Conservation (phyloP, 164 flowering plant species). For the Kalanchoe fedtschenkoi region DNA sequence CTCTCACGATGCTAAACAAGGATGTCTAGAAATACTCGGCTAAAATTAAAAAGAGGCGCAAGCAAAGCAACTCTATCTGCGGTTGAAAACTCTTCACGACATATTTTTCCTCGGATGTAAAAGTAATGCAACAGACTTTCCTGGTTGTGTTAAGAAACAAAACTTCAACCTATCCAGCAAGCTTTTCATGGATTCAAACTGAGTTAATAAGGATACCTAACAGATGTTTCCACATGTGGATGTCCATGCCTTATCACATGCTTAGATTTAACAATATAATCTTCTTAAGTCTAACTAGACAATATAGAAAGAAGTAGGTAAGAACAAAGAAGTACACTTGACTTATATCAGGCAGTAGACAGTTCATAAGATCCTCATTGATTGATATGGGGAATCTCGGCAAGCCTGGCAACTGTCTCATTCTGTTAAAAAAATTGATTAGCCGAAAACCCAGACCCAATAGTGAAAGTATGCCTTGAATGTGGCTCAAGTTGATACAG, state of each 20-base stretch:
- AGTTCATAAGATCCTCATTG: conserved; percentile 62
- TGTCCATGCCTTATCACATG: too few relatives aligned
- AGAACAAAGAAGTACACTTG: conserved; percentile 32
- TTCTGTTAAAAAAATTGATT: conserved; percentile 32
- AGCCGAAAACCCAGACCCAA: background rate
- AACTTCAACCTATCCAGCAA: too few relatives aligned
- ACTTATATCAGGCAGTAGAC: conserved; percentile 37
- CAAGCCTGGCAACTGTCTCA: conserved; percentile 76
- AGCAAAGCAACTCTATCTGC: too few relatives aligned
- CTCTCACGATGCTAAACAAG: background rate
- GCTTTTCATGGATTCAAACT: too few relatives aligned
- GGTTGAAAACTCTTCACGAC: too few relatives aligned
- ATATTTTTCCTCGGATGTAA: too few relatives aligned
- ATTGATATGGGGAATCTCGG: conserved; percentile 65
- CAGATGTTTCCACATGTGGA: too few relatives aligned
- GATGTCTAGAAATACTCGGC: background rate
- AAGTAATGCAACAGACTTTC: too few relatives aligned
- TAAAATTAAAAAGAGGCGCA: background rate
- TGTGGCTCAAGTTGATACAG: background rate
- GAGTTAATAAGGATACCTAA: too few relatives aligned
- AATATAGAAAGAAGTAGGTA: background rate
- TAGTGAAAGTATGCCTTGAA: background rate
- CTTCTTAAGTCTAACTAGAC: background rate
- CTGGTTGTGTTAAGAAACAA: too few relatives aligned
- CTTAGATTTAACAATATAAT: background rate